Evolutionary conservation across 1,284 basidiomycete species (phyloP).

Genomic region (Pseudozyma hubeiensis): DNA sequence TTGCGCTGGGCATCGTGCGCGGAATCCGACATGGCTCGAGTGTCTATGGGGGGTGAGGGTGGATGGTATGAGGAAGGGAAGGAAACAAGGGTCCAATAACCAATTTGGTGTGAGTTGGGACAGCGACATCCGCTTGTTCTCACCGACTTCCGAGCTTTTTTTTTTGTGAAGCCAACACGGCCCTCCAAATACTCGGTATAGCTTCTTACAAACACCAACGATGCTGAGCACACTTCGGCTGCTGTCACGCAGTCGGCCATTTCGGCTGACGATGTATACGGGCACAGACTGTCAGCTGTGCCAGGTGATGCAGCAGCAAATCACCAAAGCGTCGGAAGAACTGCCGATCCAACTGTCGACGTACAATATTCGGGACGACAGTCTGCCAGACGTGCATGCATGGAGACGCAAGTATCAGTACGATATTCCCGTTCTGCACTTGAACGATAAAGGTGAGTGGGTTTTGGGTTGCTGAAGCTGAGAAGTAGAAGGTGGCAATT

Average conservation of each 20-base stretch:
- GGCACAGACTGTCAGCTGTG: conserved; percentile 65
- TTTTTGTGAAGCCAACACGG: not conserved
- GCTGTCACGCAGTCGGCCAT: not conserved
- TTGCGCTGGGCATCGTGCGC: conserved; percentile 13
- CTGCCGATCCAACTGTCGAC: conserved; percentile 48
- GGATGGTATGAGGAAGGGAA: conserved; percentile 3
- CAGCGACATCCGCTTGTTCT: not conserved
- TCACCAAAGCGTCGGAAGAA: conserved; percentile 23
- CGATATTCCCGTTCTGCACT: conserved; percentile 65
- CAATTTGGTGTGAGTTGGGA: no score
- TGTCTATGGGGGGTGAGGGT: not conserved
- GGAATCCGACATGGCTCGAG: conserved; percentile 3
- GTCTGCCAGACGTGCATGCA: conserved; percentile 43
- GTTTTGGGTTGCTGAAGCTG: no score
- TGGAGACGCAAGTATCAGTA: conserved; percentile 68
- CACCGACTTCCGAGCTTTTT: conserved; percentile 15
- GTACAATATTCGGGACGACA: conserved; percentile 66
- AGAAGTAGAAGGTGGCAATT: not conserved
- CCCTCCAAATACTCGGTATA: no score
- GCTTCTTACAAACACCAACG: not conserved
- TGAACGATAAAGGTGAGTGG: conserved; percentile 36
- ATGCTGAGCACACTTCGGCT: conserved; percentile 16
- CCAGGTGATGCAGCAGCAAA: conserved; percentile 55
- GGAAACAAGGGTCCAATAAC: conserved; percentile 28
- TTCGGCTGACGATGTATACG: conserved; percentile 59